These are phyloP conservation scores for Suhomyces anneliseae DNA, from an alignment of 1,139 yeast genomes.

Conservation along the genomic window DNA sequence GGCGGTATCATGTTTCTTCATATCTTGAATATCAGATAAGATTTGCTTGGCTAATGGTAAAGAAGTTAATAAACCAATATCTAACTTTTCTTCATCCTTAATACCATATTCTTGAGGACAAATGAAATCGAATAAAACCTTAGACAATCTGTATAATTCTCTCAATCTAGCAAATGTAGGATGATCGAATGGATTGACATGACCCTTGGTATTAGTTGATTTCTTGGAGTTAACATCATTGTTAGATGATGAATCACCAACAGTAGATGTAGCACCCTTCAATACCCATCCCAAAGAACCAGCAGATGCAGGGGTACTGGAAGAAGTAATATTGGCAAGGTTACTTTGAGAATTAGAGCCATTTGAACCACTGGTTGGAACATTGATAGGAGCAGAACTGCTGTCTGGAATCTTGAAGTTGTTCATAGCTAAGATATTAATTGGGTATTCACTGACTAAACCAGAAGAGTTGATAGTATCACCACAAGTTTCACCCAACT, in stretches of 20 bases:
- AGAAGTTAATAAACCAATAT: conserved; percentile 92
- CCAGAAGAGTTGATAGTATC: conserved; percentile 60
- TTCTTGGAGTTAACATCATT: conserved; percentile 25
- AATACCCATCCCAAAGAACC: conserved; percentile 78
- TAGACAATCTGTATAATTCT: conserved; percentile 85
- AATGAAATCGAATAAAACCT: conserved; percentile 92
- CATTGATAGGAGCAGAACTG: conserved; percentile 12
- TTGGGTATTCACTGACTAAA: conserved; percentile 76
- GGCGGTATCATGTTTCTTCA: conserved; percentile 75
- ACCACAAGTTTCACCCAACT: conserved; percentile 42
- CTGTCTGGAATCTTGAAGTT: conserved; percentile 57
- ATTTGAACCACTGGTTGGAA: conserved; percentile 4
- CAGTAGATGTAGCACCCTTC: conserved; percentile 45
- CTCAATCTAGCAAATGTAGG: conserved; percentile 78
- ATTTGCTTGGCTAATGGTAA: conserved; percentile 92
- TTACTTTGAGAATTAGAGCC: conserved; percentile 28
- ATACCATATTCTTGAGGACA: conserved; percentile 99
- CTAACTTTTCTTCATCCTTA: conserved; percentile 91
- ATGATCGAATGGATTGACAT: conserved; percentile 71
- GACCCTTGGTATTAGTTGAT: conserved; percentile 23
- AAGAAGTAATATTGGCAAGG: conserved; percentile 25
- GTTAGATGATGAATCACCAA: conserved; percentile 22
- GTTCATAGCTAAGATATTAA: conserved; percentile 73
- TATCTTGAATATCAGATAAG: conserved; percentile 72
- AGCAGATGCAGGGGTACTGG: conserved; percentile 46